These are phyloP conservation scores for Pisolithus microcarpus DNA, from an alignment of 768 basidiomycete species.

Conservation along the genomic window DNA sequence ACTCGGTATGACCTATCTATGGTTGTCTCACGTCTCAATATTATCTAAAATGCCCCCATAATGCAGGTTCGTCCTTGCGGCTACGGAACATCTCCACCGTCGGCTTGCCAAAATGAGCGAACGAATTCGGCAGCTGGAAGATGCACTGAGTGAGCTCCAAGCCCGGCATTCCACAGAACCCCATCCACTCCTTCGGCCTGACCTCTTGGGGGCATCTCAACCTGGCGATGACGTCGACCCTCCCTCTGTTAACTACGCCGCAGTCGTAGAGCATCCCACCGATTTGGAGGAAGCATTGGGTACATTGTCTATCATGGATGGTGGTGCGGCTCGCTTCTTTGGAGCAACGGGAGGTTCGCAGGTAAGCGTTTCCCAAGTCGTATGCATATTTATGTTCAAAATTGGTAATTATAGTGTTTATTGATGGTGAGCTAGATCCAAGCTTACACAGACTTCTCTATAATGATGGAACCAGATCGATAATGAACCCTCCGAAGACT, in stretches of 20 bases:
- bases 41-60: slow-evolving; percentile 6
- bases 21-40: neutral
- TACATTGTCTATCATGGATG: slow-evolving; percentile 52
- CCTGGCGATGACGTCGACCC: slow-evolving; percentile 18
- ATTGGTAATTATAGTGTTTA: slow-evolving; percentile 20
- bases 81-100: slow-evolving; percentile 58
- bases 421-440: slow-evolving; percentile 23
- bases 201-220: slow-evolving; percentile 33
- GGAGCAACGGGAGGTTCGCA: slow-evolving; percentile 63
- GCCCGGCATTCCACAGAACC: slow-evolving; percentile 43
- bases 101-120: slow-evolving; percentile 46
- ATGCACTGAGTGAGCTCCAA: slow-evolving; percentile 48
- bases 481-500: slow-evolving; percentile 9
- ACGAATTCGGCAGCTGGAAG: slow-evolving; percentile 55
- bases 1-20: slow-evolving; percentile 42
- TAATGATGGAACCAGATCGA: slow-evolving; percentile 21
- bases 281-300: slow-evolving; percentile 54
- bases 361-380: slow-evolving; percentile 31
- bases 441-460: neutral
- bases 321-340: slow-evolving; percentile 57
- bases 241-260: slow-evolving; percentile 20
- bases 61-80: slow-evolving; percentile 50
- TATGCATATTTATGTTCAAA: slow-evolving; percentile 1
- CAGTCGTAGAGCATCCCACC: slow-evolving; percentile 13
- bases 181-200: slow-evolving; percentile 55